A percentile compares a stretch with the other conserved stretches of the same genome.
These are phyloP conservation scores for Cadophora sp. DNA, from an alignment of 2,329 filamentous ascomycete species.

Conservation along the genomic window DNA sequence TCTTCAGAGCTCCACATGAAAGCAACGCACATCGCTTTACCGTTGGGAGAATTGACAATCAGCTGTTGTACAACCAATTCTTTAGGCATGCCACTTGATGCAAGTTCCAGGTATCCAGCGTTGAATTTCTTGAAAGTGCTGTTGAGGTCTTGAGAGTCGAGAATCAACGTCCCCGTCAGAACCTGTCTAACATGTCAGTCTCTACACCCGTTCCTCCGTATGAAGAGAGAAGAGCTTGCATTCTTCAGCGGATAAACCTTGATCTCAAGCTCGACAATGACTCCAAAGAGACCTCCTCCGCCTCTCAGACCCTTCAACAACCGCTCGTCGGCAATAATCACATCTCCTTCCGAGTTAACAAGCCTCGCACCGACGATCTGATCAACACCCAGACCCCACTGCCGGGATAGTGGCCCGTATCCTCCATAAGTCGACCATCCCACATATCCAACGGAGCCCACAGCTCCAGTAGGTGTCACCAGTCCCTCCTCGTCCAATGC, in stretches of 20 bases:
- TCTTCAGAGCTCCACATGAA: conserved; percentile 46
- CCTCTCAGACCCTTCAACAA: conserved; percentile 50
- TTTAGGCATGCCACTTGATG: conserved; percentile 35
- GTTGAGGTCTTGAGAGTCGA: conserved; percentile 43
- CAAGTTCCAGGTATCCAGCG: conserved; percentile 37
- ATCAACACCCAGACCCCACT: conserved; percentile 47
- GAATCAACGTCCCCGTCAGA: conserved; percentile 44
- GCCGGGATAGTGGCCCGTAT: conserved; percentile 44
- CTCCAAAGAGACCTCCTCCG: conserved; percentile 48
- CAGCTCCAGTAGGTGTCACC: conserved; percentile 39
- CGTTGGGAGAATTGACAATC: conserved; percentile 43
- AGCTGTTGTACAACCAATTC: conserved; percentile 37
- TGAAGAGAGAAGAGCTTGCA: conserved; percentile 31
- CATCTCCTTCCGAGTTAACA: conserved; percentile 47
- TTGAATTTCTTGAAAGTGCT: conserved; percentile 39
- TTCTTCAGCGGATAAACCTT: conserved; percentile 47
- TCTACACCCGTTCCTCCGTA: too few species aligned
- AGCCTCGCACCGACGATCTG: conserved; percentile 48
- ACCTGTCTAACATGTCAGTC: conserved; percentile 30
- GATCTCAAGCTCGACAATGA: conserved; percentile 50
- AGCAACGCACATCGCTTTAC: conserved; percentile 38
- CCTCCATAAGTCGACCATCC: conserved; percentile 48
- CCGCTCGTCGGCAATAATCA: conserved; percentile 47
- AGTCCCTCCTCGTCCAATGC: conserved; percentile 43
- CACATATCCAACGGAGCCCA: conserved; percentile 44